Base-by-base conservation (phyloP, 768 basidiomycete genomes). In the Boletus pseudo-olivaceus region DNA sequence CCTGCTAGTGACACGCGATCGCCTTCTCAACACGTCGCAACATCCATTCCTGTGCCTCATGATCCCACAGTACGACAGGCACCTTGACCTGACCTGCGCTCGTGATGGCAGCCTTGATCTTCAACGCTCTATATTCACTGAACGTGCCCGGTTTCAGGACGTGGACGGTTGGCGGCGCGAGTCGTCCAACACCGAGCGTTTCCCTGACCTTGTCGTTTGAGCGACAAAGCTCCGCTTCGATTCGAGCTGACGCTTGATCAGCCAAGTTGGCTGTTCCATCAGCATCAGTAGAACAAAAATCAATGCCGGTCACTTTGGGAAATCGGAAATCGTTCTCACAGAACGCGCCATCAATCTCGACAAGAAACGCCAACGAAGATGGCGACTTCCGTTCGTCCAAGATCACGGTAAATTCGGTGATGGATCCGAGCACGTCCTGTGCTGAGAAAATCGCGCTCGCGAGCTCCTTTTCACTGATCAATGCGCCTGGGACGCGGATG, bases 11-110 rank as follows among this genome's bases (percentile, higher is more conserved):
- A 42, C 15, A 19, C 9, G 3, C 15, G 0, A 60, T 35, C 42
- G 48, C 54, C 15, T 35, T 41, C 7, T 53, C 44, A 19, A 60
- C 58, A 1, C 49, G 51, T n/a, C 38, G 32, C 10, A 60, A 33
- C 51, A 65, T 60, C 64, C 58, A 55, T 27, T 55, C 55, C 20
- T 49, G 57, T n/a, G 23, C 38, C 29, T 56, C 53, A 3, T 20
- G 38, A 14, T 65, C 58, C 46, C 55, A 55, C 20, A 65, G 53
- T 3, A 65, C 61, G 43, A 47, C 54, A 4, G 63, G 57, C 6
- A 60, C 58, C n/a, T 62, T 60, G 43, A 63, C 47, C 17, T 65
- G 57, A 10, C 61, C 56, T 0, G 60, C 38, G 17, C 61, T 61
- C 3, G 47, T 55, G 26, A 43, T 45, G 32, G 53, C 23, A 0